Conservation (phyloP, 345 rosid species). For the Eucalyptus virginea region DNA sequence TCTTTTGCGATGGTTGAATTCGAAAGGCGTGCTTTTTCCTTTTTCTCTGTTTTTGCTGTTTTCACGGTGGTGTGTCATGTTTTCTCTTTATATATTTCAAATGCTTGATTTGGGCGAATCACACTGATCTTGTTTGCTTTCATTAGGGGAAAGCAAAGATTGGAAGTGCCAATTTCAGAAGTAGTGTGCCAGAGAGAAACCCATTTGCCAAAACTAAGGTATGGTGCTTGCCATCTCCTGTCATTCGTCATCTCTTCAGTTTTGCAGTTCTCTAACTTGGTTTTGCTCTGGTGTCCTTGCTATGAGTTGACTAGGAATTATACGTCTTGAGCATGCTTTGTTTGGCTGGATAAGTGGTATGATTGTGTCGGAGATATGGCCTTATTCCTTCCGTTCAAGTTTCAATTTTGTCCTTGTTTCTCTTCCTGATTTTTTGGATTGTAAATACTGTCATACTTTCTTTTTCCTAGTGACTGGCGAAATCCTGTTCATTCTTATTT, state of each 20-base stretch:
- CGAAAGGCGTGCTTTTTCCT: not conserved
- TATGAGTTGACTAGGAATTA: not conserved
- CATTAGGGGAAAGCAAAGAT: constrained; percentile 50
- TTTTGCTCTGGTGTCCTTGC: not conserved
- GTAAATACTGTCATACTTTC: not conserved
- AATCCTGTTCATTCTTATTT: not conserved
- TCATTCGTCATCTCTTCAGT: not conserved
- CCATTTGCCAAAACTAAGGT: constrained; percentile 44
- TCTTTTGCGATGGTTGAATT: not conserved
- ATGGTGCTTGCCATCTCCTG: not conserved
- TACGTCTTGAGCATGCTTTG: not conserved
- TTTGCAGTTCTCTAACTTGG: not conserved
- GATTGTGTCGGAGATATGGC: not conserved
- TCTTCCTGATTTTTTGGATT: not conserved
- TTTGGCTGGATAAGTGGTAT: not conserved
- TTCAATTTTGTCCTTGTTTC: not conserved
- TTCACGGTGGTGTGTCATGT: not conserved
- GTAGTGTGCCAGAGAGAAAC: constrained; percentile 11
- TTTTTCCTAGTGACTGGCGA: not conserved
- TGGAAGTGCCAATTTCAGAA: constrained; percentile 19
- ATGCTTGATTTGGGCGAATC: not conserved
- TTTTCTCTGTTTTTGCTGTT: not conserved
- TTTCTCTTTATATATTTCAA: not conserved
- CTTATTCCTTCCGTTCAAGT: not conserved
- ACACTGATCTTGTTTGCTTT: not conserved